Base-by-base conservation (phyloP, 768 basidiomycete genomes). In the Tulasnella sp. region DNA sequence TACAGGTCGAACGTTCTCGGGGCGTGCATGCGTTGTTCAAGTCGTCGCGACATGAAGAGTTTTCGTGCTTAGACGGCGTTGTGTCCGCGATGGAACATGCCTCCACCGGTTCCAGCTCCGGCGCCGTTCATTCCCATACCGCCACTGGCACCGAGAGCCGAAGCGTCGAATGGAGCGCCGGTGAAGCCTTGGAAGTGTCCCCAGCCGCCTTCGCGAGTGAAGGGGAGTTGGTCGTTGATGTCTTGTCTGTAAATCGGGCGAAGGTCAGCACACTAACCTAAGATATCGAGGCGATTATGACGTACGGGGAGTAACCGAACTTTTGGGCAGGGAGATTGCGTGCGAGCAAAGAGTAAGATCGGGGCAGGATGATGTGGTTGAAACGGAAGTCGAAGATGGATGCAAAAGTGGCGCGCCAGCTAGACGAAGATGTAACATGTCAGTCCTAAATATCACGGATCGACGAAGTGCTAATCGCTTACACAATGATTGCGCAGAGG, bases 391-490 rank as follows among this genome's bases (percentile, higher is more conserved):
- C 2, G 19, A 47, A 47, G 44, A 47, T 78, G 26, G 85, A 79
- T 0, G 86, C 86, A 76, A 87, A 88, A 0, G 84, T 87, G 75
- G 84, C 83, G 14, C 85, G 82, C 79, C 83, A 87, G 5, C 85
- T 84, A 41, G 5, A 12, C 22, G 5, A 59, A n/a, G 16, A 22
- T 2, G 16, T n/a, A n/a, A n/a, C n/a, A n/a, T n/a, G n/a, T n/a
- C 16, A 59, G 29, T 29, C 9, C 22, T 12, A n/a, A n/a, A n/a
- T n/a, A n/a, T n/a, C n/a, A n/a, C n/a, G n/a, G n/a, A n/a, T n/a
- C n/a, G n/a, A n/a, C n/a, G n/a, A n/a, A n/a, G n/a, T n/a, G n/a
- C n/a, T n/a, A n/a, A n/a, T n/a, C n/a, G n/a, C 52, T 5, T 59
- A 59, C 52, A 59, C 16, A 5, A 85, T 83, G 39, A 86, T 76